Conservation (phyloP, 441 rosid species). For the Bocquillonia castaneifolia region DNA sequence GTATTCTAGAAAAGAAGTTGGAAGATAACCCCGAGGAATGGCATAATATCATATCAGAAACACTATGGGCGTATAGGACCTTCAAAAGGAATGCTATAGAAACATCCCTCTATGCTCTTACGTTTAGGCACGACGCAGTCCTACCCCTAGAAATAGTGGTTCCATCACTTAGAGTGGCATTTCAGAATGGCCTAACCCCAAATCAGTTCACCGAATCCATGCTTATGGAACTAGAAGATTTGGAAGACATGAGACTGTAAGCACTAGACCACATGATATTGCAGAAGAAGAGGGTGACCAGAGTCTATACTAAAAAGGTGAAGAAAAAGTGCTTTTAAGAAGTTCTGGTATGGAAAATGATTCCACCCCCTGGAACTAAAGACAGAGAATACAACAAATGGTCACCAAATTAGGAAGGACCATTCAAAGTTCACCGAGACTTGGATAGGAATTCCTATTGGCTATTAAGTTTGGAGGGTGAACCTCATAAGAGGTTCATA, state of each 20-base stretch:
- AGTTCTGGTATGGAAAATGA: background rate
- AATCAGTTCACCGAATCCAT: background rate
- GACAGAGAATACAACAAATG: background rate
- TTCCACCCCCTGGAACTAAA: background rate
- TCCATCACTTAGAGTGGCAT: background rate
- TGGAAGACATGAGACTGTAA: too few relatives aligned
- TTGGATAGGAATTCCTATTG: background rate
- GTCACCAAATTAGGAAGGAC: background rate
- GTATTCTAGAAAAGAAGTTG: background rate
- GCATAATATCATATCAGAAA: background rate
- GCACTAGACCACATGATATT: background rate
- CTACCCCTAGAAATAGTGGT: background rate
- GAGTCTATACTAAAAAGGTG: background rate
- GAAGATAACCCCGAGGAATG: background rate
- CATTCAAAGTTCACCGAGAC: background rate
- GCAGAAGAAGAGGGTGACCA: background rate
- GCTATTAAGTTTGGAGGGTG: too few relatives aligned
- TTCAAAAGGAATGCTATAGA: background rate
- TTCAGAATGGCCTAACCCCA: background rate
- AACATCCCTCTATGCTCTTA: background rate
- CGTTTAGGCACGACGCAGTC: background rate
- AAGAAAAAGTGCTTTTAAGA: too few relatives aligned
- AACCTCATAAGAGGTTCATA: too few relatives aligned
- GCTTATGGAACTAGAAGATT: background rate
- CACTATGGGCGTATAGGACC: background rate